Percentiles rank a stretch among this genome's conserved stretches.
These are phyloP conservation scores for Diospyros lotus DNA, from an alignment of 148 eudicot species.

Conservation along the genomic window DNA sequence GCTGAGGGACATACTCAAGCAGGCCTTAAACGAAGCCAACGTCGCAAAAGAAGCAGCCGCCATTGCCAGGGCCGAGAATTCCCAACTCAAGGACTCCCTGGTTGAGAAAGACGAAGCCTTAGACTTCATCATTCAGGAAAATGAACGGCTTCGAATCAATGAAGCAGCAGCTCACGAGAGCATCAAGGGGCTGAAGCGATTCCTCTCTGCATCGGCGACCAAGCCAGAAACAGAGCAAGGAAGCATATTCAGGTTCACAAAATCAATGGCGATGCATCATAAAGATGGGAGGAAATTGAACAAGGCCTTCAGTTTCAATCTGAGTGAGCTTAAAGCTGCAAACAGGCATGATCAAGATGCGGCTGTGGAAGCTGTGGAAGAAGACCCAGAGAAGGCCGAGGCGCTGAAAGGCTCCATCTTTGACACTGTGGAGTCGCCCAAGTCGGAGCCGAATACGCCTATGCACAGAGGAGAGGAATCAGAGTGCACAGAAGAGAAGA, in stretches of 20 bases:
- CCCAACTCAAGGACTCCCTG: conserved; percentile 49
- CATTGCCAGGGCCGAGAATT: conserved; percentile 64
- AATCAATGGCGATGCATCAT: conserved; percentile 25
- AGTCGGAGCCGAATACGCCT: conserved; percentile 27
- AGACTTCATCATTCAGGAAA: conserved; percentile 51
- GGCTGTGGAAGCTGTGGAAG: conserved; percentile 26
- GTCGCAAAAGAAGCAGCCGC: conserved; percentile 83
- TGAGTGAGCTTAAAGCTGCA: conserved; percentile 28
- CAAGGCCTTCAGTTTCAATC: conserved; percentile 42
- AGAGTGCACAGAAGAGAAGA: conserved; percentile 28
- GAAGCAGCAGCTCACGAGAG: conserved; percentile 60
- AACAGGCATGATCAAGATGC: conserved; percentile 10
- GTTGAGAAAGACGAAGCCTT: conserved; percentile 64
- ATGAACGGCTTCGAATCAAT: conserved; percentile 50
- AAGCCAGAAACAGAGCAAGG: conserved; percentile 17
- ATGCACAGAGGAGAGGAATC: conserved; percentile 21
- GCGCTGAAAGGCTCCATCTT: conserved; percentile 69
- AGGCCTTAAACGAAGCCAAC: conserved; percentile 68
- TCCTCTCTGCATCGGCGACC: conserved; percentile 26
- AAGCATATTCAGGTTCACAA: conserved; percentile 24
- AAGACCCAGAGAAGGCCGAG: conserved; percentile 47
- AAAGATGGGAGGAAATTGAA: conserved; percentile 17
- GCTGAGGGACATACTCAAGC: conserved; percentile 75
- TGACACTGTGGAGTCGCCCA: conserved; percentile 44
- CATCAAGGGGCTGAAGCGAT: conserved; percentile 55